Conservation (phyloP, 1,284 basidiomycete species). For the Somion occarium region DNA sequence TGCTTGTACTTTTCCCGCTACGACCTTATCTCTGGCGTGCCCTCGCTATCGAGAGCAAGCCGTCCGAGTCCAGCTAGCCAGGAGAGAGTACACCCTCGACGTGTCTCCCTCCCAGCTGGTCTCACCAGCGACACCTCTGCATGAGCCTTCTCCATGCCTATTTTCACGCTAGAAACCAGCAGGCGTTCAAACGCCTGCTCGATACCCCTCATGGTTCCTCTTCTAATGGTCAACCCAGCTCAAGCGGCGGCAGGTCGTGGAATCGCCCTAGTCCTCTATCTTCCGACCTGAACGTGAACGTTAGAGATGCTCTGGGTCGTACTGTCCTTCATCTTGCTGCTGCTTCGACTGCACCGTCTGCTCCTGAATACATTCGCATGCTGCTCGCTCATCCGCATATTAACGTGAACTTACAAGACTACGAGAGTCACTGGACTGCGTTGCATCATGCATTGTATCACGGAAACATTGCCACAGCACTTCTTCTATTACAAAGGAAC, state of each 20-base stretch:
- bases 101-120: slow-evolving; percentile 6
- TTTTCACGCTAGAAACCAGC: slow-evolving; percentile 72
- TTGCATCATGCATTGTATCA: slow-evolving; percentile 88
- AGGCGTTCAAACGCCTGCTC: slow-evolving; percentile 79
- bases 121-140: slow-evolving; percentile 28
- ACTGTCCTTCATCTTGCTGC: slow-evolving; percentile 86
- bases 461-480: slow-evolving; percentile 78
- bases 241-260: slow-evolving; percentile 65
- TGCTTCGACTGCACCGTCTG: slow-evolving; percentile 50
- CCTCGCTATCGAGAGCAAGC: neutral
- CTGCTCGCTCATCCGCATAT: slow-evolving; percentile 77
- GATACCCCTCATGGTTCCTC: slow-evolving; percentile 34
- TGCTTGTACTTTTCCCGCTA: neutral
- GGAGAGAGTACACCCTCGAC: neutral
- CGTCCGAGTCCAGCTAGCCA: neutral
- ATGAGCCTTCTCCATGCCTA: slow-evolving; percentile 82
- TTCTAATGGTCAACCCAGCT: slow-evolving; percentile 28
- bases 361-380: slow-evolving; percentile 76
- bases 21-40: neutral
- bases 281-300: slow-evolving; percentile 60
- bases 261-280: slow-evolving; percentile 44
- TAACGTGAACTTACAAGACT: slow-evolving; percentile 81
- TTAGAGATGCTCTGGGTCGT: slow-evolving; percentile 66
- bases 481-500: slow-evolving; percentile 69
- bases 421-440: slow-evolving; percentile 88